phyloP scores from a whole-genome alignment of 108 stramenopile species.

The Epithemia pelagica region DNA sequence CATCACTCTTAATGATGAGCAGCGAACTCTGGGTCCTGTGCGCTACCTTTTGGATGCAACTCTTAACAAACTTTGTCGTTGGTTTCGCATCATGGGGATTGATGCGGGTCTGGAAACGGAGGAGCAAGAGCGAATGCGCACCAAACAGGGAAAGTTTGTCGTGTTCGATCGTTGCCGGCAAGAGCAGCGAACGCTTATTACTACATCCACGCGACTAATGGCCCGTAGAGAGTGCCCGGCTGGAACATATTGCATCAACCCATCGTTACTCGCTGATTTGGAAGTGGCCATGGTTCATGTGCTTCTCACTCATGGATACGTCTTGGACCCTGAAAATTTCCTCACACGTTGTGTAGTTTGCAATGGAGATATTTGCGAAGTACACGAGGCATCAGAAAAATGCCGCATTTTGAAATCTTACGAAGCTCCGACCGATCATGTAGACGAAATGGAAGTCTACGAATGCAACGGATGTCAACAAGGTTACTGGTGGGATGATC shows the following conservation, averaged over 20 bases:
- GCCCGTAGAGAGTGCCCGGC: slow-evolving; percentile 77
- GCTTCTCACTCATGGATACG: slow-evolving; percentile 63
- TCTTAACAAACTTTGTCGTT: slow-evolving; percentile 68
- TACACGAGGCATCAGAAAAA: slow-evolving; percentile 40
- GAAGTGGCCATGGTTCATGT: slow-evolving; percentile 67
- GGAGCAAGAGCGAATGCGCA: slow-evolving; percentile 66
- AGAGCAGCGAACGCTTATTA: slow-evolving; percentile 66
- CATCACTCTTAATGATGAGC: background rate
- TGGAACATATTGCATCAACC: slow-evolving; percentile 65
- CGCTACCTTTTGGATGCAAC: slow-evolving; percentile 51
- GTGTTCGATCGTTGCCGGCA: slow-evolving; percentile 70
- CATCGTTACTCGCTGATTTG: slow-evolving; percentile 44
- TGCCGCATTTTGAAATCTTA: slow-evolving; percentile 48
- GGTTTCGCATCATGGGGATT: slow-evolving; percentile 80
- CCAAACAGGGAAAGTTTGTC: slow-evolving; percentile 44
- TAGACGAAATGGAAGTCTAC: slow-evolving; percentile 50
- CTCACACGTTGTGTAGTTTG: slow-evolving; percentile 81
- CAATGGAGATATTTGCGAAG: slow-evolving; percentile 66
- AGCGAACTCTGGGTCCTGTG: background rate
- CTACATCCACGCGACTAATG: slow-evolving; percentile 75
- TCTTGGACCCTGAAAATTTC: slow-evolving; percentile 50
- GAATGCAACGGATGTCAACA: slow-evolving; percentile 65
- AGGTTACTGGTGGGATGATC: slow-evolving; percentile 86
- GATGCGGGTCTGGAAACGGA: slow-evolving; percentile 81
- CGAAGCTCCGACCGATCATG: slow-evolving; percentile 40